These are phyloP conservation scores for Erysimum cheiri DNA, from an alignment of 441 rosid genomes.

Conservation along the genomic window DNA sequence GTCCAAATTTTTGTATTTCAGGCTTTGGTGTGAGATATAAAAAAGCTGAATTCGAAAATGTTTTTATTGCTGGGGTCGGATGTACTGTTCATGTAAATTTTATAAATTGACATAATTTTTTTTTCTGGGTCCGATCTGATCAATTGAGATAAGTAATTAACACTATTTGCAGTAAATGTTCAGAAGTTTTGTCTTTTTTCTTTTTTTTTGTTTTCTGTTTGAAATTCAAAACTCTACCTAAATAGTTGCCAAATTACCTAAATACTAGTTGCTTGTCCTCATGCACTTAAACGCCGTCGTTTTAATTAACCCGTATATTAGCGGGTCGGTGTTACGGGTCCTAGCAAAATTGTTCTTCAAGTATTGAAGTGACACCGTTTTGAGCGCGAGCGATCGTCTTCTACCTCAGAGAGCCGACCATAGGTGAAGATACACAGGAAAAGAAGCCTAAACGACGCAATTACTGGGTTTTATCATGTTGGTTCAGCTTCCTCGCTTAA, in stretches of 20 bases:
- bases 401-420: conserved; percentile 12
- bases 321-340: conserved; percentile 32
- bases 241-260: conserved; percentile 1
- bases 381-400: conserved; percentile 20
- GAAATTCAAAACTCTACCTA: conserved; percentile 20
- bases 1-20: conserved; percentile 33
- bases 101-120: background rate
- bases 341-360: conserved; percentile 11
- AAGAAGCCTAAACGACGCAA: conserved; percentile 34
- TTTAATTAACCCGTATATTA: background rate
- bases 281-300: background rate
- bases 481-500: conserved; percentile 82
- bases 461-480: conserved; percentile 50
- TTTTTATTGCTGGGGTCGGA: conserved; percentile 3
- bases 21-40: conserved; percentile 6
- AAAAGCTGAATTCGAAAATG: conserved; percentile 21
- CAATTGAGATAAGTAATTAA: background rate
- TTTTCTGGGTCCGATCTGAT: too few species aligned
- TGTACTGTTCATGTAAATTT: background rate
- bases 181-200: background rate
- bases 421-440: conserved; percentile 4
- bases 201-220: background rate
- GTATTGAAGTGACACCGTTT: conserved; percentile 15
- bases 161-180: background rate
- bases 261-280: background rate